Base-by-base conservation (phyloP, 2,329 filamentous ascomycete species). In the Chrysoporthe puriensis region DNA sequence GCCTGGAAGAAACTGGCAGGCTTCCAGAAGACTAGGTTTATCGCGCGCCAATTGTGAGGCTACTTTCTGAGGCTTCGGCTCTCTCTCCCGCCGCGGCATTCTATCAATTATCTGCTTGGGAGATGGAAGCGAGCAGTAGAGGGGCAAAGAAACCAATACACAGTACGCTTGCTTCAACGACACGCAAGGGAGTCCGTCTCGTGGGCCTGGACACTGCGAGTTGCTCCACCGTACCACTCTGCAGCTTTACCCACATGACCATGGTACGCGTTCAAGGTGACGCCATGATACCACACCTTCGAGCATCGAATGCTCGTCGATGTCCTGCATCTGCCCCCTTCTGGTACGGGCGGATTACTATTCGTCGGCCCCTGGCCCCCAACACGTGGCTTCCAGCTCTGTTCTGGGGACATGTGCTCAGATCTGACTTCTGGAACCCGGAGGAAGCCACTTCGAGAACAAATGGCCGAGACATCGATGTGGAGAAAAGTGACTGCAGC, bases 281-380 rank as follows among this genome's bases (percentile, higher is more conserved):
- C 32, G 48, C 57, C 57, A 43, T 7, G 4, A 13, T 44, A 21
- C 16, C 34, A 58, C 18, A 3, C 16, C n/a, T 36, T 4, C 21
- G 18, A 14, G 44, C 21, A 32, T 44, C 9, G 11, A 16, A 18
- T 32, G 21, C 42, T 46, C 26, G 43, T 13, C 46, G 21, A 44
- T 42, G 7, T 32, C 21, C 9, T 61, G 61, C 21, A 54, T 44
- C 32, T 50, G 26, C 26, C 21, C 14, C 34, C 18, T 1, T 40
- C 14, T 14, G 21, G 26, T 43, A 21, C n/a, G 48, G 61, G 34
- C 21, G 46, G 8, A n/a, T 44, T n/a, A 8, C 50, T 18, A 46
- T 59, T 58, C 34, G 44, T 36, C 43, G 14, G 16, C 32, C 56
- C 43, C 63, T 64, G 54, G 63, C 63, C 63, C 54, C 63, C 63